Percentiles rank a stretch among this genome's conserved stretches.
phyloP scores from a whole-genome alignment of 225 moss, liverwort and hornwort species.

The Bryoerythrophyllum caledonicum region DNA sequence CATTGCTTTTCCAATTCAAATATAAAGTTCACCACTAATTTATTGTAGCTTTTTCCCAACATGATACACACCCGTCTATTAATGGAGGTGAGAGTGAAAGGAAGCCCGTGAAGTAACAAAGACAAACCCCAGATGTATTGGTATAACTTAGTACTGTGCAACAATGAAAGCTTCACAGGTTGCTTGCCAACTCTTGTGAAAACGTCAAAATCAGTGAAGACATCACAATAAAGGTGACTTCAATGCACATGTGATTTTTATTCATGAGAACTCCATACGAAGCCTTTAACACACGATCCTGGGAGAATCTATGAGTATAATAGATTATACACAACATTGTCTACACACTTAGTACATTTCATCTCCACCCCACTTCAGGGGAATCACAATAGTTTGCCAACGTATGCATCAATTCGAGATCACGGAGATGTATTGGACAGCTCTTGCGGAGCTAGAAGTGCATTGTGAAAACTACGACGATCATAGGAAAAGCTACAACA shows the following conservation, averaged over 20 bases:
- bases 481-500: too few relatives aligned
- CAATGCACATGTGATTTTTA: neutral
- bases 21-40: neutral
- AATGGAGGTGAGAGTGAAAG: conserved; percentile 2
- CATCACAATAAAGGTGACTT: neutral
- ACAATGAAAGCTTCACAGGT: neutral
- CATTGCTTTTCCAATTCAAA: neutral
- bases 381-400: too few relatives aligned
- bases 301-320: too few relatives aligned
- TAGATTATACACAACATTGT: too few relatives aligned
- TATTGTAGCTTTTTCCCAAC: neutral
- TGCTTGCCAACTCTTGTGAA: neutral
- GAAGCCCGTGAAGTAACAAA: neutral
- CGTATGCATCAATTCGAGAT: too few relatives aligned
- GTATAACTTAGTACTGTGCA: neutral
- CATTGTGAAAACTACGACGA: too few relatives aligned
- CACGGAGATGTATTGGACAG: too few relatives aligned
- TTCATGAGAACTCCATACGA: neutral
- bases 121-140: neutral
- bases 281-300: neutral
- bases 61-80: neutral
- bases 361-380: too few relatives aligned
- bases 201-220: neutral
- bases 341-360: too few relatives aligned
- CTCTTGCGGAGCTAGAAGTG: too few relatives aligned